Conservation (phyloP, 129 eudicot genomes). For the Saussurea involucrata region DNA sequence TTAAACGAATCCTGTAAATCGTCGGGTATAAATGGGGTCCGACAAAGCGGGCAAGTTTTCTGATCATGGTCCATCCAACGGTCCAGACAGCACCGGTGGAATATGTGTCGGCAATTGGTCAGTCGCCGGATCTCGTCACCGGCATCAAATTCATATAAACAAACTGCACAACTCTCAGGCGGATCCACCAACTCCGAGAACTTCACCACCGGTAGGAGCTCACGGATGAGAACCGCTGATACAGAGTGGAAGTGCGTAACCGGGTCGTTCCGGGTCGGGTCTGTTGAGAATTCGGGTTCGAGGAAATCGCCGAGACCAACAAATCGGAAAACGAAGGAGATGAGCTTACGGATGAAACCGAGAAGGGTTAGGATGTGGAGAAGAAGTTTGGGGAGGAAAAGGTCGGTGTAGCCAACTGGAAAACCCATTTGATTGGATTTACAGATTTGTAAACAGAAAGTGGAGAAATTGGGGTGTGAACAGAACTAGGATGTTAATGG, state of each 20-base stretch:
- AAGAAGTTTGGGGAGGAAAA: slow-evolving; percentile 44
- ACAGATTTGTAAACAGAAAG: neutral
- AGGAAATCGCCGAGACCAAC: slow-evolving; percentile 41
- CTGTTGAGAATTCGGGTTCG: slow-evolving; percentile 34
- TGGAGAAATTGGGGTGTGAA: neutral
- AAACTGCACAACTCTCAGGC: slow-evolving; percentile 62
- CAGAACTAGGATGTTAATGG: neutral
- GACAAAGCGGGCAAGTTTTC: slow-evolving; percentile 68
- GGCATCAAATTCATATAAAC: slow-evolving; percentile 45
- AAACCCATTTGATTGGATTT: slow-evolving; percentile 41
- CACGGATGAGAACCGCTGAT: slow-evolving; percentile 50
- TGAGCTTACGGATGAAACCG: slow-evolving; percentile 36
- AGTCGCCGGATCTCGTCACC: slow-evolving; percentile 61
- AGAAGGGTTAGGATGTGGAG: slow-evolving; percentile 42
- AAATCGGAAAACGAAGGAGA: slow-evolving; percentile 23
- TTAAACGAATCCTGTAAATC: slow-evolving; percentile 44
- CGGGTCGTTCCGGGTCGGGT: slow-evolving; percentile 26
- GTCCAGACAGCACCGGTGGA: slow-evolving; percentile 64
- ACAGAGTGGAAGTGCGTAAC: slow-evolving; percentile 26
- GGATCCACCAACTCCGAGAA: slow-evolving; percentile 25
- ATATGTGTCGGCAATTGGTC: slow-evolving; percentile 53
- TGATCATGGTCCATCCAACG: slow-evolving; percentile 87
- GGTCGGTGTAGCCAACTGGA: slow-evolving; percentile 52
- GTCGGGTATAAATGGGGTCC: slow-evolving; percentile 44
- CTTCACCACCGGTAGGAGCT: slow-evolving; percentile 50